Evolutionary conservation across 805 yeast species (phyloP).

Genomic region (Candida oleophila): DNA sequence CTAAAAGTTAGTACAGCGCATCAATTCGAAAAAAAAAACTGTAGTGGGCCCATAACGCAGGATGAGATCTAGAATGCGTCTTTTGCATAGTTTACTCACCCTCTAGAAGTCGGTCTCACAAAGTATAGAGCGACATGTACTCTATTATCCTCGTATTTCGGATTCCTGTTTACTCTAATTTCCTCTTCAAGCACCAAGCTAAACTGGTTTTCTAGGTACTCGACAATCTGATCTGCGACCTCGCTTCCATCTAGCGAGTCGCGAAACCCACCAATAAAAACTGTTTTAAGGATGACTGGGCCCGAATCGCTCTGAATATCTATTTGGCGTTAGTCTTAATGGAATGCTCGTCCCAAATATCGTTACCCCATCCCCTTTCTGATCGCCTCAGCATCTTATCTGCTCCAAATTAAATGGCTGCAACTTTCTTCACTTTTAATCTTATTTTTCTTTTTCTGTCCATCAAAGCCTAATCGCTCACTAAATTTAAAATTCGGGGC

Average conservation of each 20-base stretch:
- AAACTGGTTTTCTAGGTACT: conserved; percentile 77
- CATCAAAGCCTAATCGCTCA: neutral
- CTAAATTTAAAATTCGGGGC: neutral
- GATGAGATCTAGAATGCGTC: too few species aligned
- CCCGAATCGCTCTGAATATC: conserved; percentile 8
- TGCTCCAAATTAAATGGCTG: neutral
- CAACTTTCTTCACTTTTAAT: neutral
- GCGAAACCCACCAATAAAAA: conserved; percentile 14
- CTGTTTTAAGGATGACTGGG: neutral
- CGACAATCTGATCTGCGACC: conserved; percentile 38
- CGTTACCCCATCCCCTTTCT: neutral
- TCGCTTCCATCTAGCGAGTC: conserved; percentile 18
- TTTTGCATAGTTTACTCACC: conserved; percentile 18
- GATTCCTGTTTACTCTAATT: conserved; percentile 21
- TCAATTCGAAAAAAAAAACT: neutral
- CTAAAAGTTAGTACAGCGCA: conserved; percentile 10
- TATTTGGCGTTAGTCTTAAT: neutral
- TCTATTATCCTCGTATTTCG: conserved; percentile 50
- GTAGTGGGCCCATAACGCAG: too few species aligned
- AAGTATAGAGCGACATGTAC: conserved; percentile 84
- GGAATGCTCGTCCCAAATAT: neutral
- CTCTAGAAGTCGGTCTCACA: conserved; percentile 64
- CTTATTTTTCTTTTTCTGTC: neutral
- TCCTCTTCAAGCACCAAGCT: conserved; percentile 71
- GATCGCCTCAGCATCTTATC: too few species aligned